Evolutionary conservation across 371 early-diverging fungal species (phyloP).

Genomic region (Mortierella polycephala): DNA sequence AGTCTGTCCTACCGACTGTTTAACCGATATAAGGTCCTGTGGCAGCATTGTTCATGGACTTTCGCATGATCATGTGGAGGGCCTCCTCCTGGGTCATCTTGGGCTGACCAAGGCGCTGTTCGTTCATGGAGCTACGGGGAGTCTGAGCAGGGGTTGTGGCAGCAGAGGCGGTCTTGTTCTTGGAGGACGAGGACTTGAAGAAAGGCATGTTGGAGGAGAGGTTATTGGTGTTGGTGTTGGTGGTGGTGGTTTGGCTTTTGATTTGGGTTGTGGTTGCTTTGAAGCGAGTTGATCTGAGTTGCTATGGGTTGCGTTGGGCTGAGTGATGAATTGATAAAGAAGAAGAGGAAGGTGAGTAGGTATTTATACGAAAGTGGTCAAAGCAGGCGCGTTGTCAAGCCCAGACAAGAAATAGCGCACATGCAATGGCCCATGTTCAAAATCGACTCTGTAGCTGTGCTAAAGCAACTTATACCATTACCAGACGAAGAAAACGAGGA

Average conservation of each 20-base stretch:
- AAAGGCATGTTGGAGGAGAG: conserved; percentile 19
- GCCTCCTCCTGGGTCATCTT: conserved; percentile 29
- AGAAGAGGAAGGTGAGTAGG: background rate
- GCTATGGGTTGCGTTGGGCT: background rate
- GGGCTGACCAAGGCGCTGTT: conserved; percentile 8
- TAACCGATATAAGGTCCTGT: conserved; percentile 27
- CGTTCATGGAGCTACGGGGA: conserved; percentile 39
- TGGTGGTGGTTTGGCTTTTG: background rate
- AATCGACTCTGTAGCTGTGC: conserved; percentile 4
- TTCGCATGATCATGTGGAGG: conserved; percentile 10
- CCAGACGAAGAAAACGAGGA: conserved; percentile 12
- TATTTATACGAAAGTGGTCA: background rate
- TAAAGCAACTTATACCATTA: conserved; percentile 6
- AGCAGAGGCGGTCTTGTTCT: conserved; percentile 49
- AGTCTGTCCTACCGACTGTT: background rate
- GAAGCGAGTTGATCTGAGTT: no score
- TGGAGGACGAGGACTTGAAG: conserved; percentile 46
- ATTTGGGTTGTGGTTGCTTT: background rate
- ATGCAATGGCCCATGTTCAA: no score
- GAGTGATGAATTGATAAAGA: background rate
- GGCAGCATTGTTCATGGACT: conserved; percentile 23
- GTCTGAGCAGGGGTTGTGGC: conserved; percentile 26
- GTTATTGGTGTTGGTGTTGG: background rate
- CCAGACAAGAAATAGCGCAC: no score
- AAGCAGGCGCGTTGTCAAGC: no score